Conservation (phyloP, 2,329 filamentous ascomycete genomes). For the Orbilia oligospora region DNA sequence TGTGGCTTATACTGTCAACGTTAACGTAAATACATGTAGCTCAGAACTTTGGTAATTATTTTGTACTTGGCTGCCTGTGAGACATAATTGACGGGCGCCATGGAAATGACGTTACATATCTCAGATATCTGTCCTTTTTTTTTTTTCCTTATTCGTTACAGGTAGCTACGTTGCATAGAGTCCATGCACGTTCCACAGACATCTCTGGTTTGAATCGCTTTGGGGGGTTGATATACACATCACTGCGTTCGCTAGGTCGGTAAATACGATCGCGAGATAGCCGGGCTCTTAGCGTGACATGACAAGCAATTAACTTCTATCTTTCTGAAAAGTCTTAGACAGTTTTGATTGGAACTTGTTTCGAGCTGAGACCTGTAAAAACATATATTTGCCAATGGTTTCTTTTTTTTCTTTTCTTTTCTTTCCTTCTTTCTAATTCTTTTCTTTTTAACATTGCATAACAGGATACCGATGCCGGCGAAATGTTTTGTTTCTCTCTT, state of each 20-base stretch:
- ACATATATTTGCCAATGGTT: conserved; percentile 5
- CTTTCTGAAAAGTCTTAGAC: background rate
- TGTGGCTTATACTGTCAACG: conserved; percentile 10
- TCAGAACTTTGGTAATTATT: background rate
- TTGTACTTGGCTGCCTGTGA: conserved; percentile 1
- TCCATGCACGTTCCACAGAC: conserved; percentile 40
- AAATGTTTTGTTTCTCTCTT: background rate
- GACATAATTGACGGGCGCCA: conserved; percentile 17
- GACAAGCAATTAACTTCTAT: background rate
- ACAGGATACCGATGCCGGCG: background rate
- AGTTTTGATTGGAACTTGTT: background rate
- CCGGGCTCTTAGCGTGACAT: background rate
- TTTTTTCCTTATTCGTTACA: conserved; percentile 11
- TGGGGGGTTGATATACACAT: conserved; percentile 1
- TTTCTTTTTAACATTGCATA: background rate
- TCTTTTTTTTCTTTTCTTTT: too few relatives aligned
- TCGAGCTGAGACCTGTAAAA: background rate
- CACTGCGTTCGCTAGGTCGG: background rate
- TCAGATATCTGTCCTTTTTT: conserved; percentile 15
- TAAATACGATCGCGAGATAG: conserved; percentile 5
- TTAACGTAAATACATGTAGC: background rate
- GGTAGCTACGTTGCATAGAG: background rate
- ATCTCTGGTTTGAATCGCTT: conserved; percentile 2
- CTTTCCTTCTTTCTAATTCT: too few relatives aligned
- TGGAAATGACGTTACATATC: conserved; percentile 45